Evolutionary conservation across 2,329 filamentous ascomycete species (phyloP), one percentile per base, ranked within the genome.

Genomic region (Knufia fluminis): DNA sequence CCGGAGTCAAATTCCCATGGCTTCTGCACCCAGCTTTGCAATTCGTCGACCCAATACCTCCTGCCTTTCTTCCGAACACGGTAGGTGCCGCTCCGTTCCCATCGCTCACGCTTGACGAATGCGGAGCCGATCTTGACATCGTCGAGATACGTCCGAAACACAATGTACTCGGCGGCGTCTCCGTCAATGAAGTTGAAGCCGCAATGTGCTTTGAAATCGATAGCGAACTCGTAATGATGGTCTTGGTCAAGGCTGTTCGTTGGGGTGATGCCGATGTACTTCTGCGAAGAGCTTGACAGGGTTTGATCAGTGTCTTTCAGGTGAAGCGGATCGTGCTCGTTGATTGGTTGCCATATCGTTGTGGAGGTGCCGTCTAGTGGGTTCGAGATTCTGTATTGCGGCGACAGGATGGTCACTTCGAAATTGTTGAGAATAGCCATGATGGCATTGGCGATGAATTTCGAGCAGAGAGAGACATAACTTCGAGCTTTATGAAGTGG

Each of bases 101-200:
- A 48, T 19, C 45, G 33, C 14, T 48, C 45, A 16, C 45, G 45
- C 20, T 48, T 48, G 20, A 48, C 33, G 20, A 48, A 48, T 3
- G 19, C 45, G 26, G 19, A 26, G 3, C 45, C 45, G n/a, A 48
- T 48, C 16, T 39, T 38, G 33, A 26, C 23, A 17, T 40, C 45
- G 16, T 48, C 45, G n/a, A 39, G 45, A 31, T 39, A 48, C 26
- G 45, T 31, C 9, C 45, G 45, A 40, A 48, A 48, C 16, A 48
- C 45, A 12, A 48, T 50, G n/a, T 53, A 31, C 19, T 47, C 45
- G 17, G 51, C 33, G 28, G 45, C 44, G 42, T 55, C 49, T 24
- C 49, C 45, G 26, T 55, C 49, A 20, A 48, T 47, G 28, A 55
- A 50, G 2, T 38, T 49, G 31, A 55, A 55, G 7, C 45, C 45